These are phyloP conservation scores for Trichophyton verrucosum DNA, from an alignment of 2,329 filamentous ascomycete species.

Conservation along the genomic window DNA sequence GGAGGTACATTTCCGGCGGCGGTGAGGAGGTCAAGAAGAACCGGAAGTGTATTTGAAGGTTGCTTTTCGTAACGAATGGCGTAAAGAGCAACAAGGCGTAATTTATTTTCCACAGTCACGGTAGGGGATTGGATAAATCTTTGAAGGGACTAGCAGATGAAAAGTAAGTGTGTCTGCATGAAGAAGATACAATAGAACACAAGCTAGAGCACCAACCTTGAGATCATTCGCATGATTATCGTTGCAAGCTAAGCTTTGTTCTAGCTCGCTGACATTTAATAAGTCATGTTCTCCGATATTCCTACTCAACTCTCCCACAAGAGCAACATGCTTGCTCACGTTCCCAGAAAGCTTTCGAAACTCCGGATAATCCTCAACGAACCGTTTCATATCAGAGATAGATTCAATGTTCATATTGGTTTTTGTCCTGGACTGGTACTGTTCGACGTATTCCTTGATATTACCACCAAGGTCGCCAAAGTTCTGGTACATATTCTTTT, in stretches of 20 bases:
- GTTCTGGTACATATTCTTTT: slow-evolving; percentile 97
- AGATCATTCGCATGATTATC: slow-evolving; percentile 86
- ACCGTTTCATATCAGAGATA: slow-evolving; percentile 96
- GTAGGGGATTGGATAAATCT: slow-evolving; percentile 67
- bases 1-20: slow-evolving; percentile 71
- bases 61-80: slow-evolving; percentile 84
- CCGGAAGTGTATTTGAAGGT: slow-evolving; percentile 66
- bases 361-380: slow-evolving; percentile 97
- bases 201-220: slow-evolving; percentile 48
- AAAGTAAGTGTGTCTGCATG: not conserved
- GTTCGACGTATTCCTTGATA: slow-evolving; percentile 97
- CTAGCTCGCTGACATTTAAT: slow-evolving; percentile 91
- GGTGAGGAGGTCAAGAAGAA: slow-evolving; percentile 74
- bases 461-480: slow-evolving; percentile 92
- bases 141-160: slow-evolving; percentile 56
- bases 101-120: slow-evolving; percentile 69
- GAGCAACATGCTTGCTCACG: slow-evolving; percentile 93
- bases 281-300: slow-evolving; percentile 74
- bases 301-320: slow-evolving; percentile 85
- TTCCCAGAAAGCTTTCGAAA: slow-evolving; percentile 95
- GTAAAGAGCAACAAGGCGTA: slow-evolving; percentile 86
- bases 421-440: slow-evolving; percentile 96
- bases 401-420: slow-evolving; percentile 93
- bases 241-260: slow-evolving; percentile 93
- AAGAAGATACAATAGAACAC: not conserved